Evolutionary conservation across 1,284 basidiomycete genomes (phyloP).

Genomic region (Sporisorium reilianum): DNA sequence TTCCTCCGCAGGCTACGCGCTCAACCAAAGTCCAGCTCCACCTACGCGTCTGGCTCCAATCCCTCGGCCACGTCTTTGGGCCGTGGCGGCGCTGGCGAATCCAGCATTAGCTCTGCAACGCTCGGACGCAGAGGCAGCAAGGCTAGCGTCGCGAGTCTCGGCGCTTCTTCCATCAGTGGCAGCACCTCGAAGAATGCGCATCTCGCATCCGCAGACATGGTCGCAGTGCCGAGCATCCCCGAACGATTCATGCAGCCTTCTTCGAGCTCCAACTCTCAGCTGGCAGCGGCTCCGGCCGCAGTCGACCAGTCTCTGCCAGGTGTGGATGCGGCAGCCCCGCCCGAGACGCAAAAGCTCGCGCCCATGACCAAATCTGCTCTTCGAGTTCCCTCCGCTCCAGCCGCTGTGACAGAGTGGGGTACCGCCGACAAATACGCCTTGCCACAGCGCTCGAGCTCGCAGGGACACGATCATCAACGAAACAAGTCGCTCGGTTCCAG

Average conservation of each 20-base stretch:
- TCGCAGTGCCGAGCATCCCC: constrained; percentile 41
- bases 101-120: background rate
- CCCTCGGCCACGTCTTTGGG: constrained; percentile 28
- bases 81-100: constrained; percentile 7
- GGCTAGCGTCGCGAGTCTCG: constrained; percentile 28
- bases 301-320: background rate
- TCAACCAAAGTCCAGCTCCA: constrained; percentile 6
- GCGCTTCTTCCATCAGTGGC: constrained; percentile 16
- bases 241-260: constrained; percentile 37
- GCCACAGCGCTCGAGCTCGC: constrained; percentile 48
- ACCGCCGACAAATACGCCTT: constrained; percentile 12
- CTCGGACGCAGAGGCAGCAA: constrained; percentile 31
- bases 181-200: constrained; percentile 24
- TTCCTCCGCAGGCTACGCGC: constrained; percentile 53
- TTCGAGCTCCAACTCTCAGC: constrained; percentile 12
- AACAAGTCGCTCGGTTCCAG: constrained; percentile 30
- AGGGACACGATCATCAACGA: constrained; percentile 32
- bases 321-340: background rate
- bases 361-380: constrained; percentile 15
- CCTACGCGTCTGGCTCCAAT: constrained; percentile 32
- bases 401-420: constrained; percentile 24
- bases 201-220: constrained; percentile 25
- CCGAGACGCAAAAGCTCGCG: constrained; percentile 19
- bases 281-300: background rate
- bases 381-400: constrained; percentile 41